A percentile compares a stretch with the other conserved stretches of the same genome.
phyloP scores from a whole-genome alignment of 2,329 filamentous ascomycete genomes.

The Diplodia corticola region DNA sequence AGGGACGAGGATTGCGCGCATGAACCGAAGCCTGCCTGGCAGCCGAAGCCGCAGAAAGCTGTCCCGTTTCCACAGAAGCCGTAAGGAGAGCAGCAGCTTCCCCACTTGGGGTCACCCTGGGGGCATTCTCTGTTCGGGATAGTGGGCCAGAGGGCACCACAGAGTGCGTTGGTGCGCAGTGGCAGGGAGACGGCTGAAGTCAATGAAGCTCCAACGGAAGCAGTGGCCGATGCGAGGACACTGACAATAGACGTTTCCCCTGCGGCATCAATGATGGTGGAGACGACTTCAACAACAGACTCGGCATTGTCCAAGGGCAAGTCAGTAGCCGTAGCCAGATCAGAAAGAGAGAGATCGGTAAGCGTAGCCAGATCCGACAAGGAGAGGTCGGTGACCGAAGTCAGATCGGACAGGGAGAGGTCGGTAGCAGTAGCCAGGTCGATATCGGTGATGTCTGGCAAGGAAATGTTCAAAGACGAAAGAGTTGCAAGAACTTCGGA shows the following conservation, averaged over 20 bases:
- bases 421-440: neutral
- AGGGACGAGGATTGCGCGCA: neutral
- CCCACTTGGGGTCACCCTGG: neutral
- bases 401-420: neutral
- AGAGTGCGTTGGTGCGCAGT: neutral
- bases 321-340: neutral
- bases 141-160: neutral
- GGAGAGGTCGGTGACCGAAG: neutral
- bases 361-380: neutral
- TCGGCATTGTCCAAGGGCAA: too few relatives aligned
- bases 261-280: neutral
- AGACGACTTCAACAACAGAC: neutral
- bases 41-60: neutral
- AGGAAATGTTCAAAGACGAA: neutral
- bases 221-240: neutral
- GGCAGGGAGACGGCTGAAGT: neutral
- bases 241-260: neutral
- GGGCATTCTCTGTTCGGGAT: neutral
- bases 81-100: slow-evolving; percentile 8
- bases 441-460: neutral
- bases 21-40: neutral
- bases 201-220: neutral
- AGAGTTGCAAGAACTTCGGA: neutral
- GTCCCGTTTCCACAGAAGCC: slow-evolving; percentile 6
- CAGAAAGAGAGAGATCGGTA: neutral